Percentiles rank a stretch among this genome's conserved stretches.
phyloP scores from a whole-genome alignment of 1,284 basidiomycete genomes.

The Cutaneotrichosporon cutaneum region DNA sequence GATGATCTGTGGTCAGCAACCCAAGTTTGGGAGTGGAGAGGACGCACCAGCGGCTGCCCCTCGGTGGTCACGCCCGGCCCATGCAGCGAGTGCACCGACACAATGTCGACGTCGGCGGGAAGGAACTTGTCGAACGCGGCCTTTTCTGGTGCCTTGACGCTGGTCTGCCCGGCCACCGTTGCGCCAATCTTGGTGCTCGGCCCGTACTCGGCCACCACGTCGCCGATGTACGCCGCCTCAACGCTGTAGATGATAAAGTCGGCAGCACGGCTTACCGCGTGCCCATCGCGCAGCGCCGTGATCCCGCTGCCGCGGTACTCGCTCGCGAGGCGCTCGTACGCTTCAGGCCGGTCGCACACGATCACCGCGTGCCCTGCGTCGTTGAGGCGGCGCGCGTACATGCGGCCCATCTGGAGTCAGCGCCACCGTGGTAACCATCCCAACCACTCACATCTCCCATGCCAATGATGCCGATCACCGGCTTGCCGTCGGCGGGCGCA shows the following conservation, averaged over 20 bases:
- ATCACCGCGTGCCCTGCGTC: slow-evolving; percentile 63
- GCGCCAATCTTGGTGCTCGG: slow-evolving; percentile 92
- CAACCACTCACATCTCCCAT: slow-evolving; percentile 67
- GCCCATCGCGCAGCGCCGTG: slow-evolving; percentile 70
- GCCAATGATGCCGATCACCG: slow-evolving; percentile 79
- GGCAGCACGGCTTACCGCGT: slow-evolving; percentile 75
- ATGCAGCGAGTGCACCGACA: slow-evolving; percentile 92
- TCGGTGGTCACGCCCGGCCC: slow-evolving; percentile 85
- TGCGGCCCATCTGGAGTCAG: slow-evolving; percentile 74
- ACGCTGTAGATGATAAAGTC: slow-evolving; percentile 93
- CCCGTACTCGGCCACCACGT: slow-evolving; percentile 82
- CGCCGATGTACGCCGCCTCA: slow-evolving; percentile 84
- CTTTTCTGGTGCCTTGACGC: slow-evolving; percentile 92
- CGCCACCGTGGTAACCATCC: background rate
- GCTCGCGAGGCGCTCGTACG: slow-evolving; percentile 64
- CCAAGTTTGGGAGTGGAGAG: background rate
- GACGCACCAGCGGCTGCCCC: slow-evolving; percentile 84
- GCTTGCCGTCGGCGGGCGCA: slow-evolving; percentile 36
- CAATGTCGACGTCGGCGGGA: slow-evolving; percentile 80
- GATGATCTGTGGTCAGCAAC: slow-evolving; percentile 62
- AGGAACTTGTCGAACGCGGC: slow-evolving; percentile 86
- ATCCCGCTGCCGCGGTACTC: slow-evolving; percentile 64
- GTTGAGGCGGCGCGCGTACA: slow-evolving; percentile 71
- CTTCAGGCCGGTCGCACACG: slow-evolving; percentile 84
- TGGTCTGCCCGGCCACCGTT: slow-evolving; percentile 92